These are phyloP conservation scores for Lactarius evosmus DNA, from an alignment of 768 basidiomycete genomes.

Conservation along the genomic window DNA sequence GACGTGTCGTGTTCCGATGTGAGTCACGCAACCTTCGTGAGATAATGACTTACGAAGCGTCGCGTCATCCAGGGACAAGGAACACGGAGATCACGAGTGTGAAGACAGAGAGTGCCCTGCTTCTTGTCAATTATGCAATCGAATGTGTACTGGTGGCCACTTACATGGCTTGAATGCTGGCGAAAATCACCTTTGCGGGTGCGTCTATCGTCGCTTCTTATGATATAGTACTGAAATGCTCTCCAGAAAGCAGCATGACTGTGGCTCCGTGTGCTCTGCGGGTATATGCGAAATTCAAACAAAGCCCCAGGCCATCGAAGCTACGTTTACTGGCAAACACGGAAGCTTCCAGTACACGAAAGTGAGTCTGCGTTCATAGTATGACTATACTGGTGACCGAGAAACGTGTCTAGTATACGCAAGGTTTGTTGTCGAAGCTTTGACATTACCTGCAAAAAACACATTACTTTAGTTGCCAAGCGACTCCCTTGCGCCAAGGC, in stretches of 20 bases:
- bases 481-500: conserved; percentile 47
- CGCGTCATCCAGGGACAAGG: conserved; percentile 37
- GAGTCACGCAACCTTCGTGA: not conserved
- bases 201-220: conserved; percentile 9
- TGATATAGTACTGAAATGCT: not conserved
- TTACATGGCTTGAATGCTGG: conserved; percentile 45
- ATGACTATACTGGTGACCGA: too few relatives aligned
- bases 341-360: conserved; percentile 64
- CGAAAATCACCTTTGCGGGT: conserved; percentile 58
- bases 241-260: conserved; percentile 50
- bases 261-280: conserved; percentile 40
- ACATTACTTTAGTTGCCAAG: conserved; percentile 40
- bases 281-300: conserved; percentile 62
- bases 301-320: conserved; percentile 55
- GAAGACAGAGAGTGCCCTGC: conserved; percentile 52
- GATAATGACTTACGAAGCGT: not conserved
- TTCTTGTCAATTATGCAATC: conserved; percentile 51
- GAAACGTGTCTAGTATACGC: conserved; percentile 43
- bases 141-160: conserved; percentile 48
- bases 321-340: conserved; percentile 56
- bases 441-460: not conserved
- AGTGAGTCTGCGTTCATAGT: conserved; percentile 32
- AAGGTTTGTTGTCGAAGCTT: conserved; percentile 39
- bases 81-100: conserved; percentile 48
- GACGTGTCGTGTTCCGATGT: conserved; percentile 10